These are phyloP conservation scores for Lachancea sp. DNA, from an alignment of 805 yeast genomes.

Conservation along the genomic window DNA sequence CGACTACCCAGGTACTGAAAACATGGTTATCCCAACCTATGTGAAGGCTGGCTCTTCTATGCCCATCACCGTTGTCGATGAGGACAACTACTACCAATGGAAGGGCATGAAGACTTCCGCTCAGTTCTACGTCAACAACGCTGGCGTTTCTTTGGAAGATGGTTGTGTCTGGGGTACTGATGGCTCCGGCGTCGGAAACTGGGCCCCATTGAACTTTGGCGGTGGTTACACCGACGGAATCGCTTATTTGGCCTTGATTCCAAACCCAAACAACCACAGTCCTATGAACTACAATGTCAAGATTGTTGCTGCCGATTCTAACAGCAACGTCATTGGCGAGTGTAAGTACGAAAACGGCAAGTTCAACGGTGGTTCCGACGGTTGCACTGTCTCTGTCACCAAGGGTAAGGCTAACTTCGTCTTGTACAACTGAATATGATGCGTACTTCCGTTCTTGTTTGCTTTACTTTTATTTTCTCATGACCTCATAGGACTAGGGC, in stretches of 20 bases:
- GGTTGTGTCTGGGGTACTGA: constrained; percentile 68
- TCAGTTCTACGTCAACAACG: constrained; percentile 71
- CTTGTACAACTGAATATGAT: constrained; percentile 39
- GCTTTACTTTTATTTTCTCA: neutral
- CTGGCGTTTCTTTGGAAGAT: constrained; percentile 61
- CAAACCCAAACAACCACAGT: constrained; percentile 62
- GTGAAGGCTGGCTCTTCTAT: constrained; percentile 41
- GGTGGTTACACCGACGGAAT: constrained; percentile 60
- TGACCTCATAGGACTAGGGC: too few relatives aligned
- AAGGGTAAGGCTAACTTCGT: constrained; percentile 80
- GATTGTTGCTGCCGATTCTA: constrained; percentile 66
- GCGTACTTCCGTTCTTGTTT: neutral
- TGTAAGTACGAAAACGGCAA: constrained; percentile 77
- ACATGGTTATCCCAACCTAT: constrained; percentile 69
- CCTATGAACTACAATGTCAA: constrained; percentile 59
- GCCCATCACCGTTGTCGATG: constrained; percentile 55
- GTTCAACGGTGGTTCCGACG: constrained; percentile 63
- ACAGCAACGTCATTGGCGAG: constrained; percentile 55
- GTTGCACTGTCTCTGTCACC: constrained; percentile 91
- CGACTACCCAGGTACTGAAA: constrained; percentile 78
- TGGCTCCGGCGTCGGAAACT: constrained; percentile 61
- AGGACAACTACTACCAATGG: constrained; percentile 55
- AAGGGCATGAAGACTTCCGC: constrained; percentile 57
- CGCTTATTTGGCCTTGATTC: constrained; percentile 65
- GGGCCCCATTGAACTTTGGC: constrained; percentile 76